These are phyloP conservation scores for Zymoseptoria tritici DNA, from an alignment of 2,329 filamentous ascomycete species.

Conservation along the genomic window DNA sequence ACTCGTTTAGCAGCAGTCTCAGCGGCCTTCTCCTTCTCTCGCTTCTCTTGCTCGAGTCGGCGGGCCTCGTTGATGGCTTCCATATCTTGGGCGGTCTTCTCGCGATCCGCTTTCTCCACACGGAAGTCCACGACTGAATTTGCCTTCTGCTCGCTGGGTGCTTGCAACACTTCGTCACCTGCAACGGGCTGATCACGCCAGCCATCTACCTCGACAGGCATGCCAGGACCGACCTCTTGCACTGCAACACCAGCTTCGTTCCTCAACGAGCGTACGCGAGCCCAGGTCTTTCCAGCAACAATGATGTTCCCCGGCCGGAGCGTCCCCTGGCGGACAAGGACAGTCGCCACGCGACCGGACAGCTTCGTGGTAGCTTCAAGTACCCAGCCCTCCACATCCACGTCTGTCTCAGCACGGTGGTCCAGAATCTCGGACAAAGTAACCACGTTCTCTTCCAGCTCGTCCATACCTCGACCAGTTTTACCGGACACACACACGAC, in stretches of 20 bases:
- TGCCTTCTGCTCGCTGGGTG: constrained; percentile 67
- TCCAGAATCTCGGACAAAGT: constrained; percentile 85
- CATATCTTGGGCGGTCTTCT: constrained; percentile 59
- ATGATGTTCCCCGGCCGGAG: constrained; percentile 72
- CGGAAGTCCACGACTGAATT: constrained; percentile 73
- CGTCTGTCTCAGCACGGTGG: constrained; percentile 69
- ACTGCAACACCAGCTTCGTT: constrained; percentile 76
- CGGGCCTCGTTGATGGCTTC: constrained; percentile 68
- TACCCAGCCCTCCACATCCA: constrained; percentile 84
- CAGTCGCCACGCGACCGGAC: constrained; percentile 75
- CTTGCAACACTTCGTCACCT: constrained; percentile 81
- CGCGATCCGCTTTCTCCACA: constrained; percentile 60
- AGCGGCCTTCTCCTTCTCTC: constrained; percentile 50
- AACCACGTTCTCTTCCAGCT: constrained; percentile 84
- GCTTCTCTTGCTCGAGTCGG: constrained; percentile 50
- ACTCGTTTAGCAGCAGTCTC: constrained; percentile 27
- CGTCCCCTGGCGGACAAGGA: constrained; percentile 82
- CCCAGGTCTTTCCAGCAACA: constrained; percentile 82
- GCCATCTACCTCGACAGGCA: constrained; percentile 86
- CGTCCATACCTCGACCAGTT: constrained; percentile 83
- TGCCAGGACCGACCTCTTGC: constrained; percentile 71
- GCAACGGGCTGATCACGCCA: constrained; percentile 83
- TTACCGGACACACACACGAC: constrained; percentile 87
- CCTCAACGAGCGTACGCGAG: constrained; percentile 71
- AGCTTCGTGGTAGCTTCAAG: constrained; percentile 85